Evolutionary conservation across 2,329 filamentous ascomycete genomes (phyloP), one percentile per base, ranked within the genome.

Genomic region (Sporothrix brasiliensis): DNA sequence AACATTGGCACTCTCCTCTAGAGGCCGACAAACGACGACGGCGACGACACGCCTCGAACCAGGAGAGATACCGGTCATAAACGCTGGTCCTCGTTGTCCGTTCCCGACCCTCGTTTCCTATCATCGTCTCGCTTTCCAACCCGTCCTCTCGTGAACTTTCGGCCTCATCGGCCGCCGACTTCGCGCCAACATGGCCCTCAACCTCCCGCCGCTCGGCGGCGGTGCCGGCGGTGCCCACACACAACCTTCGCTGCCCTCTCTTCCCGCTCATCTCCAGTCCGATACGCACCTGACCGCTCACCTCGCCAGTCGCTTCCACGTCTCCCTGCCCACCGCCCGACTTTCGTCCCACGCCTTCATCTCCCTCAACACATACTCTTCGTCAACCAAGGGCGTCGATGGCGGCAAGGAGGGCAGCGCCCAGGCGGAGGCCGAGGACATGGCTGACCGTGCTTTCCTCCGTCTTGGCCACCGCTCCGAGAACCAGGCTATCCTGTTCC

Each of bases 281-380:
- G 79, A 80, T 60, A 79, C 90, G 60, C 90, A 93, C 77, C 83
- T 94, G 75, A 95, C 92, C 3, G 91, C 91, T 68, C 92, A 94
- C 79, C 87, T 95, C 73, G 92, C 92, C 75, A 93, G 88, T 79
- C 93, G 94, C 69, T 99, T 97, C 80, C 95, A 99, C 82, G 91
- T 96, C 68, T 91, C 92, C 69, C 83, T 95, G 71, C 93, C 95
- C 11, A 97, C 94, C 0, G 93, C 95, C 68, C 88, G 89, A 65
- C 88, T 99, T 21, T 97, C 94, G 0, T 97, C 93, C 0, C 94
- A 98, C 78, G 95, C 91, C 65, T 86, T 98, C 75, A 91, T 99
- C 77, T 91, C 92, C 68, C 84, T 99, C 74, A 99, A 99, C 83
- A 99, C 94, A 24, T 98, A 97, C 79, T 94, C 92, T 13, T 92